Conservation (phyloP, 192 early-diverging fungal genomes). For the Phycomyces nitens region DNA sequence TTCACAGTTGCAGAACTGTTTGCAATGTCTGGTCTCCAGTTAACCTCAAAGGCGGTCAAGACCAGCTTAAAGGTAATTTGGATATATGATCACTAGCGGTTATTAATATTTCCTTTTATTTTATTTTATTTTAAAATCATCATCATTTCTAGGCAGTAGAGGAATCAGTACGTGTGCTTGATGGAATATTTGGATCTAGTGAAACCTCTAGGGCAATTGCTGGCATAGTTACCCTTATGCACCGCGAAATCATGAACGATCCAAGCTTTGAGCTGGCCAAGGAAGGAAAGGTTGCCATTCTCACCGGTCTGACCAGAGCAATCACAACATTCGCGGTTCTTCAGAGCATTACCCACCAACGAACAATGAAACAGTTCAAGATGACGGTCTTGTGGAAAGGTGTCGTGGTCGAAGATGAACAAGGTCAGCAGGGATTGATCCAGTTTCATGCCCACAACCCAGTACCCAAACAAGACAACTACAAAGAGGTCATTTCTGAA, state of each 20-base stretch:
- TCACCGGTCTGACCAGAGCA: slow-evolving; percentile 75
- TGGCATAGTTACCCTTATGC: slow-evolving; percentile 73
- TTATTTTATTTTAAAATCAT: slow-evolving; percentile 4
- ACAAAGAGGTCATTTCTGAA: slow-evolving; percentile 33
- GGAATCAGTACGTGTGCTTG: slow-evolving; percentile 83
- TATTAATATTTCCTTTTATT: not conserved
- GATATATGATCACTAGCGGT: no score
- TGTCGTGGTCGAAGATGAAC: slow-evolving; percentile 50
- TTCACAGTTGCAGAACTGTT: slow-evolving; percentile 78
- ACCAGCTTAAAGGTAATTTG: slow-evolving; percentile 45
- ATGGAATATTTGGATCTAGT: slow-evolving; percentile 93
- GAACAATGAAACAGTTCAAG: slow-evolving; percentile 42
- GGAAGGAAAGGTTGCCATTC: slow-evolving; percentile 61
- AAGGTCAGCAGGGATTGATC: slow-evolving; percentile 27
- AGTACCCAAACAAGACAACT: slow-evolving; percentile 11
- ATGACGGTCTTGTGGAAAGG: slow-evolving; percentile 58
- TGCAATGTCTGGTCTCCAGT: slow-evolving; percentile 71
- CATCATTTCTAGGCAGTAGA: slow-evolving; percentile 82
- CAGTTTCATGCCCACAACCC: slow-evolving; percentile 12
- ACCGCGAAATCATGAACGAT: slow-evolving; percentile 66
- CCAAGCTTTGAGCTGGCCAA: slow-evolving; percentile 61
- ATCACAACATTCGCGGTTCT: slow-evolving; percentile 81
- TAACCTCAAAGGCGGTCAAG: slow-evolving; percentile 73
- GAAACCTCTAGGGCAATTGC: slow-evolving; percentile 87
- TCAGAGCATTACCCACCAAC: slow-evolving; percentile 70